Evolutionary conservation across 2,329 filamentous ascomycete genomes (phyloP), one percentile per base, ranked within the genome.

Genomic region (Cytospora piceae): DNA sequence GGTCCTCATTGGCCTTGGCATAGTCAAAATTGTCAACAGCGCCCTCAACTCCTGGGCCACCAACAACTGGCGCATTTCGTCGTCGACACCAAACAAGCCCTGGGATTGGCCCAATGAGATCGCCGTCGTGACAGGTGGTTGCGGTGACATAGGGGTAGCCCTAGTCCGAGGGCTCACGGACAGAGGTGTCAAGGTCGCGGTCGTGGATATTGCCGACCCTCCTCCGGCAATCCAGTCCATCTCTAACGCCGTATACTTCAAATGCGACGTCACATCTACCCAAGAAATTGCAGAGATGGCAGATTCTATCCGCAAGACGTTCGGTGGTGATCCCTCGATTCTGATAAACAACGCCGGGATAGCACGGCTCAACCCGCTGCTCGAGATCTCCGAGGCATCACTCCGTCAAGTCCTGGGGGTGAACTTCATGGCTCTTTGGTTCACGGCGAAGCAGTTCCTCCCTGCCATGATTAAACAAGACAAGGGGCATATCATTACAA

Each of bases 401-500:
- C 79, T 86, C 15, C 61, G 58, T 15, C 54, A 55, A n/a, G 57
- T 58, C n/a, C 15, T 64, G 1, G 65, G 54, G 14, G 65, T 67
- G 2, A 67, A 67, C 20, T n/a, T 67, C 15, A 49, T 67, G 58
- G 61, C 65, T 17, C 20, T 58, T 0, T 87, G 85, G 77, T 83
- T 81, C 74, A 78, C 87, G 11, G 76, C 81, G 0, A 82, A 84
- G 70, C 80, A 85, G 66, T 88, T 88, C 73, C 75, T 89, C 0
- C 86, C 86, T 0, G 70, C 73, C 54, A 87, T 89, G 80, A 74
- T 86, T 49, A 70, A 74, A n/a, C 70, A 72, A 4, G 85, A 88
- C 74, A 86, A 89, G 74, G 86, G 87, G 31, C 86, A 87, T 78
- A 73, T 89, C 51, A 82, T 89, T 49, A 88, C 85, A 0, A 79